Conservation (phyloP, 257 asterid genomes). For the Apocynum venetum region DNA sequence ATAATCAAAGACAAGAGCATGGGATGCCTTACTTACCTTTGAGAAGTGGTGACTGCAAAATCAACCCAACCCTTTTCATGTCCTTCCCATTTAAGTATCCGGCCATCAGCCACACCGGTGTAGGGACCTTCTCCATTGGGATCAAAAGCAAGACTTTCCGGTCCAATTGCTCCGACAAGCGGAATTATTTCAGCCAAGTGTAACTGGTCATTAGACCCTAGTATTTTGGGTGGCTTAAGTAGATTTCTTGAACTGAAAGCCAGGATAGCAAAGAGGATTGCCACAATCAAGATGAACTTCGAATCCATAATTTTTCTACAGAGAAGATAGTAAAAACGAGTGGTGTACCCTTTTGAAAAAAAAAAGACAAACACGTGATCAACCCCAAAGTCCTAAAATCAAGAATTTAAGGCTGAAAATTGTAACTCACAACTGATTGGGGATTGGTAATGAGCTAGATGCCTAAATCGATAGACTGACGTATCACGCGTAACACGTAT, state of each 20-base stretch:
- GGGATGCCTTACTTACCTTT: constrained; percentile 28
- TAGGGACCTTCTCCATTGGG: constrained; percentile 63
- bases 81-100: constrained; percentile 48
- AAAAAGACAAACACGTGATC: no score
- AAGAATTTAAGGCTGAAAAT: background rate
- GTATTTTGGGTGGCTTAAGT: constrained; percentile 35
- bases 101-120: constrained; percentile 77
- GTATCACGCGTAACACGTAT: no score
- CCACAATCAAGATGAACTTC: constrained; percentile 33
- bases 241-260: constrained; percentile 35
- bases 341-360: no score
- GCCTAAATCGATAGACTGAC: no score
- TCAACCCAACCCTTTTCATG: constrained; percentile 42
- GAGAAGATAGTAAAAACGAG: no score
- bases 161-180: constrained; percentile 52
- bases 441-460: background rate
- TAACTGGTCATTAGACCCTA: constrained; percentile 42
- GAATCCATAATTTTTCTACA: constrained; percentile 28
- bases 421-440: background rate
- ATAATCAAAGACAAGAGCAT: background rate
- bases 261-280: constrained; percentile 37
- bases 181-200: constrained; percentile 36
- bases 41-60: constrained; percentile 64
- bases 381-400: background rate
- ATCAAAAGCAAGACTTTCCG: constrained; percentile 68